Evolutionary conservation across 495 filamentous ascomycete genomes (phyloP).

Genomic region (Trichoderma gamsii): DNA sequence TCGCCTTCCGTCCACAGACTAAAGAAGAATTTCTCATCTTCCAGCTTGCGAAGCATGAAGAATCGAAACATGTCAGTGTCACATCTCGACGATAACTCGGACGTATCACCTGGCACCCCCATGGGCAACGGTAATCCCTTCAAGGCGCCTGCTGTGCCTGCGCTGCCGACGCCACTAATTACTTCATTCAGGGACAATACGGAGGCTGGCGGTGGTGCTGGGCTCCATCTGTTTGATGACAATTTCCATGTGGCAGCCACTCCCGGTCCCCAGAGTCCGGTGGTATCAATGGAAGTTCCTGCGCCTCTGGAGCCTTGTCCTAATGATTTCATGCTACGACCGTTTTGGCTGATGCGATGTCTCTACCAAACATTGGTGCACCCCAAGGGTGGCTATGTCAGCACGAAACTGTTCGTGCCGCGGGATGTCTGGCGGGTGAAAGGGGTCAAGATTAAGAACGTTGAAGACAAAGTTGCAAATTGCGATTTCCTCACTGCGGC

Average conservation of each 20-base stretch:
- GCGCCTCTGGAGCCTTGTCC: conserved; percentile 87
- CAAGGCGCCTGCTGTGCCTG: conserved; percentile 46
- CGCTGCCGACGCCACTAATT: conserved; percentile 64
- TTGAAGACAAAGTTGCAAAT: conserved; percentile 93
- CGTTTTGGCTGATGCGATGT: conserved; percentile 93
- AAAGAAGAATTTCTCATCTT: conserved; percentile 73
- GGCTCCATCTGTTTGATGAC: conserved; percentile 76
- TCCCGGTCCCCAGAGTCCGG: conserved; percentile 37
- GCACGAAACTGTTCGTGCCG: conserved; percentile 83
- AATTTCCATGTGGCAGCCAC: conserved; percentile 70
- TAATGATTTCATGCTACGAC: conserved; percentile 73
- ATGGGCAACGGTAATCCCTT: conserved; percentile 57
- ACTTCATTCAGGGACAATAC: conserved; percentile 47
- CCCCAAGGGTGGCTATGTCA: conserved; percentile 85
- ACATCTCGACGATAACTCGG: conserved; percentile 58
- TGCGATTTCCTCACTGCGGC: conserved; percentile 91
- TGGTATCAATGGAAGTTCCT: conserved; percentile 47
- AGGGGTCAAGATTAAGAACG: conserved; percentile 79
- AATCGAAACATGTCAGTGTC: conserved; percentile 71
- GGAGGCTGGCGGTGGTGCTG: conserved; percentile 50
- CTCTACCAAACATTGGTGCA: conserved; percentile 90
- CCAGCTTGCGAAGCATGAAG: conserved; percentile 64
- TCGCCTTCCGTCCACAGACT: conserved; percentile 30
- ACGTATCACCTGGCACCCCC: conserved; percentile 68
- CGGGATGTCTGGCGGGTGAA: conserved; percentile 91